Base-by-base conservation (phyloP, 2,329 filamentous ascomycete species). In the Dactylellina parvicollis region DNA sequence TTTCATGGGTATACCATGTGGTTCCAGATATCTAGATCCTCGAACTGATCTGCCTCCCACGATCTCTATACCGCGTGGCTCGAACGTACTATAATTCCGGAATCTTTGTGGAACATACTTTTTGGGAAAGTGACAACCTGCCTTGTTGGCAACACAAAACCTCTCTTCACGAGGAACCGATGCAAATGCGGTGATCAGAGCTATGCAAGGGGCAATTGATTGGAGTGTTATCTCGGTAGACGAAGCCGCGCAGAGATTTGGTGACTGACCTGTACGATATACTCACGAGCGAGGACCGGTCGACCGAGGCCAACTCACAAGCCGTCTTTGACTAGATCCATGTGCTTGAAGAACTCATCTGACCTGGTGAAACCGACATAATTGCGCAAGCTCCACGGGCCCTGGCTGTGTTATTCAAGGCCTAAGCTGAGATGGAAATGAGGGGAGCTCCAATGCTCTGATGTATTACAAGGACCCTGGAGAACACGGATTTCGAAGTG, bases 131-230 rank as follows among this genome's bases (percentile, higher is more conserved):
- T 62, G 57, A 52, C 49, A 56, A 10, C 2, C 38, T 2, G 55
- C 56, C 36, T 55, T 71, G 56, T 57, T 44, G 66, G 66, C 56
- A 71, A 71, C 66, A 62, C 66, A 71, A 57, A 61, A 36, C 44
- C 8, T 38, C 18, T 59, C 32, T 24, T 28, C 32, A 3, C 10
- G 30, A 60, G 44, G 14, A 14, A 42, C 18, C 9, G 47, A 24
- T 10, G 34, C 10, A 22, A n/a, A 34, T 4, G 5, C 38, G 26
- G 30, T 12, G 28, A 24, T 18, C 28, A 44, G 44, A 49, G 47
- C 12, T 44, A 30, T 0, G 61, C 18, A 66, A 66, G 40, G 50
- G 36, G 47, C 40, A 20, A 16, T 14, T 24, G 34, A n/a, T 5
- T 24, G 20, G 4, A 24, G 20, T 1, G 7, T 49, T 14, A 49